phyloP scores from a whole-genome alignment of 257 asterid genomes.

The Lycium barbarum region DNA sequence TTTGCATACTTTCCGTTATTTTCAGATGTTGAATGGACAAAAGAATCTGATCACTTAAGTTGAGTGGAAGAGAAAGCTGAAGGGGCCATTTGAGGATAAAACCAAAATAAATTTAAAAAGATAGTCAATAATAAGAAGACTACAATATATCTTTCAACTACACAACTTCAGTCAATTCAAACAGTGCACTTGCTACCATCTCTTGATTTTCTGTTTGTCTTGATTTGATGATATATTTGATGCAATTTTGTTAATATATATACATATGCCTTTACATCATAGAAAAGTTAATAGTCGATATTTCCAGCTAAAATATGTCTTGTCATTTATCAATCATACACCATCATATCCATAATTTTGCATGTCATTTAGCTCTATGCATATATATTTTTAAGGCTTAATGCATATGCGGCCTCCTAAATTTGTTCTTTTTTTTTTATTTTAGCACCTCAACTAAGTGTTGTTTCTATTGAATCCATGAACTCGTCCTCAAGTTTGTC shows the following conservation, averaged over 20 bases:
- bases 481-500: too few species aligned
- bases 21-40: conserved; percentile 11
- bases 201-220: conserved; percentile 14
- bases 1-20: neutral
- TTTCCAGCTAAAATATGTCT: neutral
- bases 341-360: conserved; percentile 3
- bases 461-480: too few species aligned
- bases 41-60: neutral
- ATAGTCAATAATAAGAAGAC: neutral
- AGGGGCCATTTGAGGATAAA: conserved; percentile 27
- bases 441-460: too few species aligned
- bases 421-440: too few species aligned
- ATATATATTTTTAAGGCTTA: neutral
- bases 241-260: neutral
- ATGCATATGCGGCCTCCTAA: too few species aligned
- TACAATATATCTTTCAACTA: conserved; percentile 9
- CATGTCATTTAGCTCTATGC: neutral
- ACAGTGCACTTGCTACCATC: neutral
- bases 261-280: neutral
- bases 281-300: neutral
- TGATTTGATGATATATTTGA: conserved; percentile 5
- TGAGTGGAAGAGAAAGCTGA: conserved; percentile 28
- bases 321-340: neutral
- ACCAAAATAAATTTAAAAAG: neutral
- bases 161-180: conserved; percentile 16